Percentiles rank a stretch among this genome's conserved stretches.
These are phyloP conservation scores for Protomyces arabidopsidicola DNA, from an alignment of 1,139 yeast species.

Conservation along the genomic window DNA sequence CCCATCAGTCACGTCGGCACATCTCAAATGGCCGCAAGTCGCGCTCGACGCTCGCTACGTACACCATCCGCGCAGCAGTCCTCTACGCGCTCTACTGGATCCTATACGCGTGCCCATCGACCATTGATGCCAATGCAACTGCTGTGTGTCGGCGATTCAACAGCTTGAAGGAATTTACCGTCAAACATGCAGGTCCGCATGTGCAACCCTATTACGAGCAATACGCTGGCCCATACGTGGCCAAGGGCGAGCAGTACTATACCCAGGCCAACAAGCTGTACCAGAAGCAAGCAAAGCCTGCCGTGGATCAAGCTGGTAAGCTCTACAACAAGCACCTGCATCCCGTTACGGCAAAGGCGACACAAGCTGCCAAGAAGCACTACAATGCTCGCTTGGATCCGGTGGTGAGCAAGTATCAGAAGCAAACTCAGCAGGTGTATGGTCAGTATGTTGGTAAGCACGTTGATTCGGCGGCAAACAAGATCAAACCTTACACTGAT, in stretches of 20 bases:
- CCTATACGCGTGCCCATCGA: slow-evolving; percentile 22
- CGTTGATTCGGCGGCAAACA: neutral
- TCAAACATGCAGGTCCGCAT: slow-evolving; percentile 12
- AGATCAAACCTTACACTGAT: slow-evolving; percentile 7
- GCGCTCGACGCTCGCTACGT: slow-evolving; percentile 10
- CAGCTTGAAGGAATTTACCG: slow-evolving; percentile 7
- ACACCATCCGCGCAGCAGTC: slow-evolving; percentile 8
- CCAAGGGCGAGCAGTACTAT: slow-evolving; percentile 20
- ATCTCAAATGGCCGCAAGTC: neutral
- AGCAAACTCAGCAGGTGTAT: neutral
- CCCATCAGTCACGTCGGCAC: slow-evolving; percentile 2
- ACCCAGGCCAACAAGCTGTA: slow-evolving; percentile 12
- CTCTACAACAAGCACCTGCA: slow-evolving; percentile 10
- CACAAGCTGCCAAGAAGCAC: slow-evolving; percentile 1
- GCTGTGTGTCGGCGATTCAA: slow-evolving; percentile 19
- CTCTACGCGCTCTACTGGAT: slow-evolving; percentile 24
- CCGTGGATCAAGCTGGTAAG: slow-evolving; percentile 1
- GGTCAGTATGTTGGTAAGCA: slow-evolving; percentile 12
- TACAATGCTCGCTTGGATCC: slow-evolving; percentile 9
- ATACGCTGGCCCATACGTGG: slow-evolving; percentile 20
- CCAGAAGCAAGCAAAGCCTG: slow-evolving; percentile 19
- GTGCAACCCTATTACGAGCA: slow-evolving; percentile 22
- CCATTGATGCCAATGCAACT: slow-evolving; percentile 4
- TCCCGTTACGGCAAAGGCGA: slow-evolving; percentile 7
- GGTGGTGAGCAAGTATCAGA: neutral